Evolutionary conservation across 2,329 filamentous ascomycete genomes (phyloP).

Genomic region (Tolypocladium ovalisporum): DNA sequence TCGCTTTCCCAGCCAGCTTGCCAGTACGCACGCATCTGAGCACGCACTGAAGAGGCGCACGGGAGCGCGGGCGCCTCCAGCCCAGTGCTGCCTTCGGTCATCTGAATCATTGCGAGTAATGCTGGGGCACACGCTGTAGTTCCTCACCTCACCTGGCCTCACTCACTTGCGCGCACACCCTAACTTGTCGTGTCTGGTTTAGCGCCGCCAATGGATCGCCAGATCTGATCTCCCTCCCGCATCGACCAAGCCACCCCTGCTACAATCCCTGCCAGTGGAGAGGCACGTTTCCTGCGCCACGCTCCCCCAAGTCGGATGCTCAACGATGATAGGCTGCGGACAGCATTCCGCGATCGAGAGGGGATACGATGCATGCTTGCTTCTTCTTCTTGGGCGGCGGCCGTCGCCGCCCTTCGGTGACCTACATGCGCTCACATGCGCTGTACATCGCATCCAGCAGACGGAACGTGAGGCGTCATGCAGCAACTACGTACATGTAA

Average conservation of each 20-base stretch:
- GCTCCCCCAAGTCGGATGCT: not conserved
- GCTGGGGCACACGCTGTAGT: not conserved
- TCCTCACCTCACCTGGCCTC: not conserved
- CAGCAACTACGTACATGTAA: not conserved
- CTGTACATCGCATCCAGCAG: not conserved
- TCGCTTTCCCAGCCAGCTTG: not conserved
- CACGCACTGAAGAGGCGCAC: not conserved
- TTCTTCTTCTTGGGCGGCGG: not conserved
- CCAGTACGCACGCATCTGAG: no score
- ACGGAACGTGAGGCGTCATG: not conserved
- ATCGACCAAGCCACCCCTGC: not conserved
- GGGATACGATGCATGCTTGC: not conserved
- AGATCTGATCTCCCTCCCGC: slow-evolving; percentile 8
- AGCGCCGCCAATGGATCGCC: slow-evolving; percentile 4
- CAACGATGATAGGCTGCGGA: not conserved
- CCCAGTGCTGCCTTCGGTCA: not conserved
- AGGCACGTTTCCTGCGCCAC: not conserved
- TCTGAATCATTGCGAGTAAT: not conserved
- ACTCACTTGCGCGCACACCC: not conserved
- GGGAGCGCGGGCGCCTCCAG: not conserved
- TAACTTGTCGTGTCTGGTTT: slow-evolving; percentile 1
- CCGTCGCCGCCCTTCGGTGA: not conserved
- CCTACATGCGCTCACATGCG: not conserved
- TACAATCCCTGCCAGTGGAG: not conserved
- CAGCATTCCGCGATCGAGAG: not conserved